A percentile compares a stretch with the other conserved stretches of the same genome.
phyloP scores from a whole-genome alignment of 164 flowering plant genomes.

The Magnolia kwangsiensis region DNA sequence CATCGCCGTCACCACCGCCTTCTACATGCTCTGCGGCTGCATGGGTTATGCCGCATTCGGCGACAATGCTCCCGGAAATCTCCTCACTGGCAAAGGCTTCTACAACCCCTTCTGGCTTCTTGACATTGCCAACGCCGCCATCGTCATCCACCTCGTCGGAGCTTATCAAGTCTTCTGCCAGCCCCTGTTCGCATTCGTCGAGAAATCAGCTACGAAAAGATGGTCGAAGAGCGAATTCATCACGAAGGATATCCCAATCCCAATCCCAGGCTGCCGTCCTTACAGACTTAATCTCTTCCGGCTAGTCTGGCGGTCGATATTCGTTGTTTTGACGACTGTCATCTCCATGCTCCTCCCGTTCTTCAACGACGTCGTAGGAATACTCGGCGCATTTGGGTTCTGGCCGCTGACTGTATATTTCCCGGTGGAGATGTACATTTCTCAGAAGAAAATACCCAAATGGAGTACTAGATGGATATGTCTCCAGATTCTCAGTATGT shows the following conservation, averaged over 20 bases:
- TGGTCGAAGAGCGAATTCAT: constrained; percentile 43
- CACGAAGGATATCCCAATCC: constrained; percentile 35
- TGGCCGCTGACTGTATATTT: constrained; percentile 76
- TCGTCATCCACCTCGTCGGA: constrained; percentile 63
- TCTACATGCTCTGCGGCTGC: constrained; percentile 68
- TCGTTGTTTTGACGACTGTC: constrained; percentile 54
- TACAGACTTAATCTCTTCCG: constrained; percentile 54
- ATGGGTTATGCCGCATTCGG: constrained; percentile 77
- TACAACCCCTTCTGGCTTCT: constrained; percentile 64
- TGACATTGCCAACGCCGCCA: constrained; percentile 60
- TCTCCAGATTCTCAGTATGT: constrained; percentile 49
- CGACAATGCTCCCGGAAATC: constrained; percentile 50
- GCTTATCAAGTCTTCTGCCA: constrained; percentile 69
- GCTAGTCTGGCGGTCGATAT: constrained; percentile 48
- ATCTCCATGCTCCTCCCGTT: constrained; percentile 75
- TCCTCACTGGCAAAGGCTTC: constrained; percentile 62
- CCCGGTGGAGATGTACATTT: constrained; percentile 77
- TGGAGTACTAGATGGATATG: constrained; percentile 62
- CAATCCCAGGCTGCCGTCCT: constrained; percentile 32
- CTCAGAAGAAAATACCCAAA: constrained; percentile 48
- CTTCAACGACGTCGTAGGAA: constrained; percentile 64
- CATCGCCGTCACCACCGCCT: constrained; percentile 41
- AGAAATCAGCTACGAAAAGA: constrained; percentile 34
- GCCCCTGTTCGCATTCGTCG: constrained; percentile 62
- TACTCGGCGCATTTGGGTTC: constrained; percentile 68